Evolutionary conservation across 1,284 basidiomycete genomes (phyloP), one percentile per base, ranked within the genome.

Genomic region (Leccinum subatratum): DNA sequence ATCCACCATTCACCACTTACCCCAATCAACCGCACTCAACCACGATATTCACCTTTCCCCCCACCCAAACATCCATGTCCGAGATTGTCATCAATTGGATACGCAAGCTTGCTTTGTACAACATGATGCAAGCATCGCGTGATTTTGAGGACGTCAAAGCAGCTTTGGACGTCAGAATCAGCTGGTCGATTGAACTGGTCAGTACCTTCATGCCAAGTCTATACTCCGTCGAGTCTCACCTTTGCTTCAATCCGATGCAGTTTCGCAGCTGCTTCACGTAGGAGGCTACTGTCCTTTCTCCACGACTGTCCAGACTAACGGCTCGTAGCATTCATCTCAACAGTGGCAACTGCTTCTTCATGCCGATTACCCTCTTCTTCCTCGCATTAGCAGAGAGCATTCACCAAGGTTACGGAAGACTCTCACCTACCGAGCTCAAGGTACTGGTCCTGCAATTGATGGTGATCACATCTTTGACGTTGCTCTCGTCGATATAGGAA

Each of bases 131-230:
- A 5, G 64, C 68, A 5, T 73, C 72, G 3, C 18, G 3, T 3
- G 68, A 72, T 65, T 73, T 73, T 54, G 63, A 69, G 45, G 72
- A 75, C 11, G 67, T 73, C 66, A 74, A 56, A 32, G n/a, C 18
- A 7, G 63, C 61, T 39, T 60, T 73, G 58, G 67, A 72, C 7
- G 62, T 72, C 7, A 63, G 68, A 1, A 72, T 37, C 3, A 56
- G 65, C n/a, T 71, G 73, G 73, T 72, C 74, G 2, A 73, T 75
- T 4, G 74, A 74, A 5, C 54, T 72, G 0, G 74, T 73, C 9
- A 68, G 73, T 32, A 42, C 9, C 22, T 25, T 2, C 7, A 54
- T 6, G 25, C 18, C 34, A 22, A 25, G 1, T 57, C 28, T n/a
- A 25, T 37, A 2, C 2, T 16, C 14, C 25, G 12, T 54, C 30